phyloP scores from a whole-genome alignment of 805 yeast species.

The Candida schatavii region DNA sequence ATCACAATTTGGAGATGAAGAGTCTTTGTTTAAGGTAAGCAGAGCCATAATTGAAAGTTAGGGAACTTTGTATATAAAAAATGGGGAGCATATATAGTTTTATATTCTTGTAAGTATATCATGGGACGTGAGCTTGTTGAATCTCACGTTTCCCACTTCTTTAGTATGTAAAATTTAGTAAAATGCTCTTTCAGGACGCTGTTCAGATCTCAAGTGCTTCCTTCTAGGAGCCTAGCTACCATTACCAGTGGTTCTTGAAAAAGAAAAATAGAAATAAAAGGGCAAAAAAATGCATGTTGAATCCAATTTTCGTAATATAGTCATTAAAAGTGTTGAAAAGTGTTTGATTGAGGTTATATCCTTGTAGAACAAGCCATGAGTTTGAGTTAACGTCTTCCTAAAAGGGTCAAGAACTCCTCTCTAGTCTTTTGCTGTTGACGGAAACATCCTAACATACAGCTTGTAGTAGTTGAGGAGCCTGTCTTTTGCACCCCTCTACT shows the following conservation, averaged over 20 bases:
- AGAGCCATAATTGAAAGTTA: background rate
- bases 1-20: constrained; percentile 86
- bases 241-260: too few species aligned
- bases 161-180: too few species aligned
- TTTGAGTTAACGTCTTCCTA: constrained; percentile 60
- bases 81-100: too few species aligned
- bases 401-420: constrained; percentile 85
- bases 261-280: constrained; percentile 8
- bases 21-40: constrained; percentile 45
- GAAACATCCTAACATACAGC: constrained; percentile 97
- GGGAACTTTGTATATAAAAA: too few species aligned
- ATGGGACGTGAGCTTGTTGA: too few species aligned
- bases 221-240: too few species aligned
- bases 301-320: constrained; percentile 5
- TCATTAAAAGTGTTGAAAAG: background rate
- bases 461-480: constrained; percentile 89
- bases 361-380: too few species aligned
- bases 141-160: too few species aligned
- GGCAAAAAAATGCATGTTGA: constrained; percentile 15
- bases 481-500: constrained; percentile 96
- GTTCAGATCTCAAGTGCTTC: too few species aligned
- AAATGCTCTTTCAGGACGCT: too few species aligned
- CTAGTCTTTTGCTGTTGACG: constrained; percentile 92
- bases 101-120: too few species aligned
- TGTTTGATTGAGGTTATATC: too few species aligned